phyloP scores from a whole-genome alignment of 2,329 filamentous ascomycete species.

The Cadophora sp. region DNA sequence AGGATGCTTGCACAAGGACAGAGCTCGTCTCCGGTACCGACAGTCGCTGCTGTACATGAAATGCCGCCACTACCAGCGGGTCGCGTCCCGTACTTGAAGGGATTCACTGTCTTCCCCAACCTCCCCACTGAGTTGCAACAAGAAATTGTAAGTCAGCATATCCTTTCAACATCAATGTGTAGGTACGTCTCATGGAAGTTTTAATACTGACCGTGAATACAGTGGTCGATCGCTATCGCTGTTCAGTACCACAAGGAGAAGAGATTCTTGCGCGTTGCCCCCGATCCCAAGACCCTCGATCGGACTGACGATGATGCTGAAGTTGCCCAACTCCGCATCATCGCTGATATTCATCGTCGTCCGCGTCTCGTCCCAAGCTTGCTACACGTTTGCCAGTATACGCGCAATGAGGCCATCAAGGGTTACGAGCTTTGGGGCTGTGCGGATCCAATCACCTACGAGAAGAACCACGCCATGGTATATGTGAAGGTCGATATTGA shows the following conservation, averaged over 20 bases:
- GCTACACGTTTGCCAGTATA: conserved; percentile 11
- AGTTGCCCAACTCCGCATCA: conserved; percentile 7
- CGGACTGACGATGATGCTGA: neutral
- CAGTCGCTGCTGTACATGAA: neutral
- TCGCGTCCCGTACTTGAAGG: neutral
- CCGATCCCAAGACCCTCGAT: neutral
- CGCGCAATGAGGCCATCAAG: conserved; percentile 10
- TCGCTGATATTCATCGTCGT: conserved; percentile 6
- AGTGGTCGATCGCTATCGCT: conserved; percentile 3
- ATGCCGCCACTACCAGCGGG: neutral
- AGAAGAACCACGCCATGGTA: conserved; percentile 3
- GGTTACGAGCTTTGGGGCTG: conserved; percentile 15
- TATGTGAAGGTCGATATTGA: conserved; percentile 20
- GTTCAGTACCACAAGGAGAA: conserved; percentile 13
- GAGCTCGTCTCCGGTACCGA: neutral
- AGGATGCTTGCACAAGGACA: neutral
- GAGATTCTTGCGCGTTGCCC: conserved; percentile 9
- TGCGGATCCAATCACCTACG: conserved; percentile 1
- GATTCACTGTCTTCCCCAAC: conserved; percentile 4
- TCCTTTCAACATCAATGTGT: too few relatives aligned
- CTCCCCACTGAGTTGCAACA: conserved; percentile 3
- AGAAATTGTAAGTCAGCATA: conserved; percentile 1
- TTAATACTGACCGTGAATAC: neutral
- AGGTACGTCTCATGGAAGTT: too few relatives aligned
- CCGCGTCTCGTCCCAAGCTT: conserved; percentile 14